These are phyloP conservation scores for Verticillium albo-atrum DNA, from an alignment of 2,329 filamentous ascomycete species.

Conservation along the genomic window DNA sequence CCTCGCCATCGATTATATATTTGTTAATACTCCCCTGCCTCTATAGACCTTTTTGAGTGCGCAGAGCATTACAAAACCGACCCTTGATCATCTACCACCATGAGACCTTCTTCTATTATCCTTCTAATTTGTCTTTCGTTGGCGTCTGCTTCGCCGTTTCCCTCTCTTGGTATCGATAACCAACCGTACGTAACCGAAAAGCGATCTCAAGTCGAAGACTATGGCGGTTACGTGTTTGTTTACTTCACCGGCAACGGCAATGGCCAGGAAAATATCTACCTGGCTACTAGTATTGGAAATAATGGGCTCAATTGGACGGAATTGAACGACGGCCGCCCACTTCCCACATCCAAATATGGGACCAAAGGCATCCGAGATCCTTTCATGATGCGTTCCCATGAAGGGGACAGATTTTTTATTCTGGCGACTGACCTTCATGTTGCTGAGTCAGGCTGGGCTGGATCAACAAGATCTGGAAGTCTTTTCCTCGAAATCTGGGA, in stretches of 20 bases:
- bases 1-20: no score
- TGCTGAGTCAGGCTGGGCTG: constrained; percentile 46
- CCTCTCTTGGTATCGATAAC: no score
- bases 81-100: no score
- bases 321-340: constrained; percentile 41
- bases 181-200: no score
- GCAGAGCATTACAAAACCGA: no score
- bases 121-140: no score
- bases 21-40: no score
- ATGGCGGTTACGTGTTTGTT: constrained; percentile 44
- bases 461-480: constrained; percentile 40
- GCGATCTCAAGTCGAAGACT: no score
- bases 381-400: constrained; percentile 45
- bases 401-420: constrained; percentile 46
- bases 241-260: constrained; percentile 43
- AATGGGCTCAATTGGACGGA: constrained; percentile 46
- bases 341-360: constrained; percentile 39
- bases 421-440: constrained; percentile 50
- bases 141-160: no score
- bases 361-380: constrained; percentile 48
- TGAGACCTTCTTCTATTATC: no score
- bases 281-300: constrained; percentile 47
- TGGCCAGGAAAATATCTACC: constrained; percentile 46
- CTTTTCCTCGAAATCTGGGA: constrained; percentile 50
- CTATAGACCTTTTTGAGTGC: no score